A percentile compares a stretch with the other conserved stretches of the same genome.
Conservation (phyloP, 2,329 filamentous ascomycete species). For the Microdochium nivale region DNA sequence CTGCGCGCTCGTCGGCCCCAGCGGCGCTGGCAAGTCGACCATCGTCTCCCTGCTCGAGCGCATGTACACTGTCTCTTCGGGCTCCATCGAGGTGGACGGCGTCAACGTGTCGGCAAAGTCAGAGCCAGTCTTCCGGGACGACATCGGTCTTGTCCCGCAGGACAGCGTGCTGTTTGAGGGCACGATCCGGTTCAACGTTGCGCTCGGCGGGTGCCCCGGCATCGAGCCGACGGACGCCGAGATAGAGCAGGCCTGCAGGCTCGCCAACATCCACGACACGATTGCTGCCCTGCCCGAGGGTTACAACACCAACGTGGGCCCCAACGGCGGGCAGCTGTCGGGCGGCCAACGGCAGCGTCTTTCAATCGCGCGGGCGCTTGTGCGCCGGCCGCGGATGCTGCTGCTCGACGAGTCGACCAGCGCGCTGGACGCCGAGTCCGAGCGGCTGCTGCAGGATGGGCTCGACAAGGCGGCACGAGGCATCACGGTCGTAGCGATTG, state of each 20-base stretch:
- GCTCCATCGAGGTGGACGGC: constrained; percentile 42
- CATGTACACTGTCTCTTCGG: constrained; percentile 42
- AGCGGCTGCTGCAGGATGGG: constrained; percentile 56
- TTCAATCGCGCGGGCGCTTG: constrained; percentile 67
- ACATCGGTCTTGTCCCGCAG: constrained; percentile 48
- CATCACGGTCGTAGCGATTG: constrained; percentile 50
- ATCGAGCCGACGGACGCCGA: constrained; percentile 46
- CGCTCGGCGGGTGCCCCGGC: constrained; percentile 44
- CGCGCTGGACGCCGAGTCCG: constrained; percentile 64
- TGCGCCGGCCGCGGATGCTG: constrained; percentile 62
- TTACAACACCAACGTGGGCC: constrained; percentile 59
- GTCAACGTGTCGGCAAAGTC: constrained; percentile 33
- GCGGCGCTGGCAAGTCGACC: constrained; percentile 38
- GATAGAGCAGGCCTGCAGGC: constrained; percentile 55
- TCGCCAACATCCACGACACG: constrained; percentile 64
- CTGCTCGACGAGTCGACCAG: constrained; percentile 78
- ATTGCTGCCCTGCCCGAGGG: constrained; percentile 54
- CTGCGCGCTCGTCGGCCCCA: constrained; percentile 34
- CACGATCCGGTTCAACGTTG: constrained; percentile 46
- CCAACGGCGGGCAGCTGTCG: constrained; percentile 66
- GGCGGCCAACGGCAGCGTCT: constrained; percentile 75
- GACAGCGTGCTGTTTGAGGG: constrained; percentile 51
- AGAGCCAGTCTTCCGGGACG: constrained; percentile 36
- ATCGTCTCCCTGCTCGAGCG: constrained; percentile 40
- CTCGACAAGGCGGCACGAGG: constrained; percentile 47